phyloP scores from a whole-genome alignment of 768 basidiomycete species.

The Epithele typhae region DNA sequence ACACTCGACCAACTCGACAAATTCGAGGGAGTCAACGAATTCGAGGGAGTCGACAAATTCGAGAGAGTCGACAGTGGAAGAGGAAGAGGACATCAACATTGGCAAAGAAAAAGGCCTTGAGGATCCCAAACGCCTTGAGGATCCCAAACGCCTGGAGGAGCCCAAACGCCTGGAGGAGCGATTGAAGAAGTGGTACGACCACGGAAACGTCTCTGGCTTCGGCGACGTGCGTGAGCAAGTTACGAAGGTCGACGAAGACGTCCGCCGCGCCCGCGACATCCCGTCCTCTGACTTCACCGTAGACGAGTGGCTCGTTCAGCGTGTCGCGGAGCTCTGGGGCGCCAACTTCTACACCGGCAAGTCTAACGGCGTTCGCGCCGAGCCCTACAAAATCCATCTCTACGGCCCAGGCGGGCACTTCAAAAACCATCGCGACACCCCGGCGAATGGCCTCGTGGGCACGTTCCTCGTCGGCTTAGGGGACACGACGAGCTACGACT shows the following conservation, averaged over 20 bases:
- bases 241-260: slow-evolving; percentile 21
- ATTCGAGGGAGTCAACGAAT: too few species aligned
- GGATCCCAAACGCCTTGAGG: too few species aligned
- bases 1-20: too few species aligned
- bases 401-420: slow-evolving; percentile 28
- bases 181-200: slow-evolving; percentile 10
- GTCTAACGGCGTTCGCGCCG: slow-evolving; percentile 22
- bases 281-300: slow-evolving; percentile 19
- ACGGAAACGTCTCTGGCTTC: slow-evolving; percentile 20
- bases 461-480: slow-evolving; percentile 31
- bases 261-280: slow-evolving; percentile 26
- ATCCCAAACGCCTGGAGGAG: too few species aligned
- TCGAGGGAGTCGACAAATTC: too few species aligned
- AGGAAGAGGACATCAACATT: too few species aligned
- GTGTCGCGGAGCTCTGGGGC: slow-evolving; percentile 15
- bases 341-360: slow-evolving; percentile 18
- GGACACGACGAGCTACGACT: slow-evolving; percentile 6
- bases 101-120: too few species aligned
- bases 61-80: too few species aligned
- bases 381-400: slow-evolving; percentile 31
- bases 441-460: slow-evolving; percentile 25
- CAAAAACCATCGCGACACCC: slow-evolving; percentile 27
- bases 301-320: slow-evolving; percentile 9
- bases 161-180: too few species aligned
- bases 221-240: slow-evolving; percentile 22